Evolutionary conservation across 805 yeast genomes (phyloP).

Genomic region (Nakazawaea pomicola): DNA sequence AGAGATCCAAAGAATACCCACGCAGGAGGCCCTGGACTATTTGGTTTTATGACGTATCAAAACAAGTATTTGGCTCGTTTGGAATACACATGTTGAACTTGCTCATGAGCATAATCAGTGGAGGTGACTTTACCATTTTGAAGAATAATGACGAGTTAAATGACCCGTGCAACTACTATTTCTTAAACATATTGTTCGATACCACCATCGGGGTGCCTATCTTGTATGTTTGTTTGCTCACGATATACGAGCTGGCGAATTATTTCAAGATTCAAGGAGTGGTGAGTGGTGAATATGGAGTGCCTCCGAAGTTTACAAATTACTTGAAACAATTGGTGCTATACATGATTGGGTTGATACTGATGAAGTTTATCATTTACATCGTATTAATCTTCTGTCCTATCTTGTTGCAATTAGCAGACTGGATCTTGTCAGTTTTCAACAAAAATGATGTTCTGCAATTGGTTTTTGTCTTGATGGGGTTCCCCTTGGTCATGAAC

Average conservation of each 20-base stretch:
- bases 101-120: slow-evolving; percentile 58
- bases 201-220: slow-evolving; percentile 93
- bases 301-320: slow-evolving; percentile 56
- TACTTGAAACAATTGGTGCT: slow-evolving; percentile 68
- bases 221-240: slow-evolving; percentile 51
- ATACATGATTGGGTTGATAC: slow-evolving; percentile 56
- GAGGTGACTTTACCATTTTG: slow-evolving; percentile 16
- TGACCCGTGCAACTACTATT: slow-evolving; percentile 94
- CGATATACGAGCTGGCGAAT: slow-evolving; percentile 43
- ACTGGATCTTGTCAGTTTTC: slow-evolving; percentile 78
- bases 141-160: slow-evolving; percentile 31
- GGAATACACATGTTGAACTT: slow-evolving; percentile 81
- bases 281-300: slow-evolving; percentile 58
- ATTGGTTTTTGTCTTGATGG: slow-evolving; percentile 80
- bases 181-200: slow-evolving; percentile 80
- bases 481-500: slow-evolving; percentile 71
- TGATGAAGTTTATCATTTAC: slow-evolving; percentile 54
- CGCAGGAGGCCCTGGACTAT: slow-evolving; percentile 77
- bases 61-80: slow-evolving; percentile 83
- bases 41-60: slow-evolving; percentile 87
- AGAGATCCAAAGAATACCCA: slow-evolving; percentile 77
- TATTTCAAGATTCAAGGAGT: slow-evolving; percentile 39
- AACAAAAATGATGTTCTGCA: slow-evolving; percentile 70
- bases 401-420: slow-evolving; percentile 63
- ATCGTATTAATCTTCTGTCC: slow-evolving; percentile 58